Base-by-base conservation (phyloP, 495 filamentous ascomycete species). In the Hypoxylon fragiforme region DNA sequence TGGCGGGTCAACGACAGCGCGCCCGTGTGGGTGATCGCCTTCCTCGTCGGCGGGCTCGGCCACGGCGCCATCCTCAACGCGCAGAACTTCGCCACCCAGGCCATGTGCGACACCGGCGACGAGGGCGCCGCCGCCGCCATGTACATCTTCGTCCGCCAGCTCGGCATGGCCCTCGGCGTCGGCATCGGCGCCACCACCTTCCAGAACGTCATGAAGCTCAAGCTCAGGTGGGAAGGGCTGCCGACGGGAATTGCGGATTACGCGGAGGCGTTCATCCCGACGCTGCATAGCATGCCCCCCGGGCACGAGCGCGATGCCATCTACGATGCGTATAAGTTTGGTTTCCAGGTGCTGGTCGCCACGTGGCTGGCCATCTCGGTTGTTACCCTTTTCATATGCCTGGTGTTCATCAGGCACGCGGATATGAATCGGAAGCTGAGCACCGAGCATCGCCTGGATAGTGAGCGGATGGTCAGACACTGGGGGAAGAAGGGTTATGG, bases 101-200 rank as follows among this genome's bases (percentile, higher is more conserved):
- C 81, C 7, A 65, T 78, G 21, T 69, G 76, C 26, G 57, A 57
- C 1, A 67, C 65, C 28, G 69, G 73, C 19, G 77, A 84, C 35
- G 74, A 79, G 41, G 81, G 78, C 7, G 77, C 79, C 14, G 82
- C 81, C 0, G 74, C 79, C 2, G 76, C 76, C 52, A 78, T 85
- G 65, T 83, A 85, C 46, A 75, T 77, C 15, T 85, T 87, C 48
- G 70, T 81, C 46, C 75, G 84, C 1, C 75, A 77, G 0, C 73
- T 84, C 64, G 86, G 84, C 11, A 84, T 86, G 77, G 79, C 81
- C 11, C 54, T 86, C 16, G 85, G 85, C 4, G 75, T 88, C 9
- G 84, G 83, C 11, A 70, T 87, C 18, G 82, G 85, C 1, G 81
- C 81, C 3, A 74, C 78, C n/a, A 70, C 83, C 4, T 81, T 87